These are phyloP conservation scores for Talaromyces albobiverticillius DNA, from an alignment of 2,329 filamentous ascomycete genomes.

Conservation along the genomic window DNA sequence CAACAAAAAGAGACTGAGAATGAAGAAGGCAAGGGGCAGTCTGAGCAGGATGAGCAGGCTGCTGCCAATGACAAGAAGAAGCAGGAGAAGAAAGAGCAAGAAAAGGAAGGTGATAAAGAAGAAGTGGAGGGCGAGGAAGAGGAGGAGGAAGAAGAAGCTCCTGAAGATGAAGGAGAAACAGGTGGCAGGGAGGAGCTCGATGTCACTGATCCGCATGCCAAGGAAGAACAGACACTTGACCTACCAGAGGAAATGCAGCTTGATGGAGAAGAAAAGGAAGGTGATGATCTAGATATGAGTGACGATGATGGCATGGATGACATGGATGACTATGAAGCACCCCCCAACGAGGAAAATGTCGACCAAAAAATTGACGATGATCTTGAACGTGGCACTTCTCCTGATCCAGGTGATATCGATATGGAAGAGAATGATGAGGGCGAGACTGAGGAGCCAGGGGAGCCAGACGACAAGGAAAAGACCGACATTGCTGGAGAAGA, in stretches of 20 bases:
- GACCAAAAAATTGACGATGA: slow-evolving; percentile 23
- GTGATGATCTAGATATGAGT: slow-evolving; percentile 51
- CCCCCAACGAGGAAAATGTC: slow-evolving; percentile 27
- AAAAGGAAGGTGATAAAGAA: slow-evolving; percentile 50
- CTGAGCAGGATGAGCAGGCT: slow-evolving; percentile 57
- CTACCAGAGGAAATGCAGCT: slow-evolving; percentile 86
- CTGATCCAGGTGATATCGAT: slow-evolving; percentile 29
- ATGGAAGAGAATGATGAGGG: slow-evolving; percentile 42
- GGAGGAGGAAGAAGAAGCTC: slow-evolving; percentile 46
- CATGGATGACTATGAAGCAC: slow-evolving; percentile 41
- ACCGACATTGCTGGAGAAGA: slow-evolving; percentile 46
- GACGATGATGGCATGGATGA: slow-evolving; percentile 48
- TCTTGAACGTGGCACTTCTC: slow-evolving; percentile 27
- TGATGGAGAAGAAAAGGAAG: slow-evolving; percentile 63
- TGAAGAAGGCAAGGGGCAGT: slow-evolving; percentile 57
- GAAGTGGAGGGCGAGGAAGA: slow-evolving; percentile 60
- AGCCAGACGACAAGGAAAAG: slow-evolving; percentile 31
- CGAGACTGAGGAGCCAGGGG: slow-evolving; percentile 36
- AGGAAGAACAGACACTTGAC: slow-evolving; percentile 78
- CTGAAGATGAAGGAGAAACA: slow-evolving; percentile 60
- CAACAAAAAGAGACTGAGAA: slow-evolving; percentile 71
- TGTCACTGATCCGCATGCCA: slow-evolving; percentile 69
- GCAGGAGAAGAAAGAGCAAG: slow-evolving; percentile 54
- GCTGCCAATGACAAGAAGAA: slow-evolving; percentile 55
- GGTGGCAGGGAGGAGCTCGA: slow-evolving; percentile 63